Conservation (phyloP, 2,329 filamentous ascomycete species). For the Neopestalotiopsis sp. region DNA sequence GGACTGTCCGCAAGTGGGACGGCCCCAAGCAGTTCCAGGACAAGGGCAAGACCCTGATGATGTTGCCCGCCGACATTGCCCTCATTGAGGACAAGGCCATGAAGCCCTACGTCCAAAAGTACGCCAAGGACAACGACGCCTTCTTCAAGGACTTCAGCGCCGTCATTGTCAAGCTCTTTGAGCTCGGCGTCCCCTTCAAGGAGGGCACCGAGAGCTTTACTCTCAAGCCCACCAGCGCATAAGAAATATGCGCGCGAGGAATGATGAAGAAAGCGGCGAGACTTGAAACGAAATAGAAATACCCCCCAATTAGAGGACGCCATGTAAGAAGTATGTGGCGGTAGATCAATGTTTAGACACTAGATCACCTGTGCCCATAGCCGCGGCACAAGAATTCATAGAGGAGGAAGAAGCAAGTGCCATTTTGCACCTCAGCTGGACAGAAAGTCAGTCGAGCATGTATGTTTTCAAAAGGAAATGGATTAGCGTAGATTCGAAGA, state of each 20-base stretch:
- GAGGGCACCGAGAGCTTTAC: conserved; percentile 64
- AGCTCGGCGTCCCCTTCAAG: conserved; percentile 90
- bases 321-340: background rate
- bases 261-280: background rate
- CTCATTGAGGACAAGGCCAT: conserved; percentile 89
- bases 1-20: conserved; percentile 89
- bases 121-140: conserved; percentile 85
- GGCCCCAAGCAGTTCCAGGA: conserved; percentile 86
- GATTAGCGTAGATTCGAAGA: too few relatives aligned
- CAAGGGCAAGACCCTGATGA: conserved; percentile 89
- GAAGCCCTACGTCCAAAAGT: conserved; percentile 79
- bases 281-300: background rate
- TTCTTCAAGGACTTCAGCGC: conserved; percentile 95
- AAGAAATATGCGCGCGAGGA: conserved; percentile 18
- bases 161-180: conserved; percentile 82
- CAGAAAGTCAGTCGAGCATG: too few relatives aligned
- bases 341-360: conserved; percentile 7
- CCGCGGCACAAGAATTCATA: background rate
- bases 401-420: background rate
- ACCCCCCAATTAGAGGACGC: conserved; percentile 12
- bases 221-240: conserved; percentile 64
- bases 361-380: background rate
- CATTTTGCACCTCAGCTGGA: background rate
- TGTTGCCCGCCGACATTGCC: conserved; percentile 92
- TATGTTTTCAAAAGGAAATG: too few relatives aligned